Evolutionary conservation across 176 grass and related monocot genomes (phyloP).

Genomic region (Panicum miliaceum): DNA sequence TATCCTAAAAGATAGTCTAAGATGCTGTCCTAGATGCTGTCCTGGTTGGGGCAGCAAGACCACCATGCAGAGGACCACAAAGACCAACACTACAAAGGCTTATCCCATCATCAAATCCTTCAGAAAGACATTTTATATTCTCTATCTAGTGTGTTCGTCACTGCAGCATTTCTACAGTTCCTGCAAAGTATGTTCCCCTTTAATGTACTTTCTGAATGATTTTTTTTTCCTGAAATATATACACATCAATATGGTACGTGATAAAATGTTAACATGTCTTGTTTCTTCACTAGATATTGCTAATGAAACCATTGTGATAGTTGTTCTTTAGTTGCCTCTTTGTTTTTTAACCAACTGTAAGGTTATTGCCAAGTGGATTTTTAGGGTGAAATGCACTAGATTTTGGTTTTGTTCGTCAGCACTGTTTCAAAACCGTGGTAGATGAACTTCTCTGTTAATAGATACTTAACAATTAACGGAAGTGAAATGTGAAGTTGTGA

Average conservation of each 20-base stretch:
- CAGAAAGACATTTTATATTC: slow-evolving; percentile 76
- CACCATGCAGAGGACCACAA: too few relatives aligned
- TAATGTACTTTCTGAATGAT: slow-evolving; percentile 11
- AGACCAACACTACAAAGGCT: too few relatives aligned
- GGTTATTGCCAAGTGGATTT: slow-evolving; percentile 1
- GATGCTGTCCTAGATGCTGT: too few relatives aligned
- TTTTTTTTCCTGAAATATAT: not conserved
- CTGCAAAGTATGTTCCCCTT: slow-evolving; percentile 74
- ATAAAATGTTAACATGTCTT: slow-evolving; percentile 15
- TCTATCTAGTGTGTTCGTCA: slow-evolving; percentile 90
- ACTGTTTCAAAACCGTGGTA: slow-evolving; percentile 1
- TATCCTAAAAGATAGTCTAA: too few relatives aligned
- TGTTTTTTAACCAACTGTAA: not conserved
- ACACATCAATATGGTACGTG: slow-evolving; percentile 11
- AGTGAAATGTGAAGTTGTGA: not conserved
- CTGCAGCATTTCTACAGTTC: slow-evolving; percentile 82
- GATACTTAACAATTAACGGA: not conserved
- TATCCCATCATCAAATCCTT: too few relatives aligned
- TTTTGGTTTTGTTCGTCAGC: slow-evolving; percentile 9
- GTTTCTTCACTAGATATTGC: slow-evolving; percentile 23
- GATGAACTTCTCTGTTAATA: slow-evolving; percentile 3
- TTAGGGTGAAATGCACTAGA: slow-evolving; percentile 31
- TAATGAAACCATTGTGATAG: not conserved
- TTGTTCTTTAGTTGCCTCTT: slow-evolving; percentile 13
- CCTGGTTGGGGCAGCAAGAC: too few relatives aligned